These are phyloP conservation scores for Kwoniella botswanensis DNA, from an alignment of 768 basidiomycete genomes.

Conservation along the genomic window DNA sequence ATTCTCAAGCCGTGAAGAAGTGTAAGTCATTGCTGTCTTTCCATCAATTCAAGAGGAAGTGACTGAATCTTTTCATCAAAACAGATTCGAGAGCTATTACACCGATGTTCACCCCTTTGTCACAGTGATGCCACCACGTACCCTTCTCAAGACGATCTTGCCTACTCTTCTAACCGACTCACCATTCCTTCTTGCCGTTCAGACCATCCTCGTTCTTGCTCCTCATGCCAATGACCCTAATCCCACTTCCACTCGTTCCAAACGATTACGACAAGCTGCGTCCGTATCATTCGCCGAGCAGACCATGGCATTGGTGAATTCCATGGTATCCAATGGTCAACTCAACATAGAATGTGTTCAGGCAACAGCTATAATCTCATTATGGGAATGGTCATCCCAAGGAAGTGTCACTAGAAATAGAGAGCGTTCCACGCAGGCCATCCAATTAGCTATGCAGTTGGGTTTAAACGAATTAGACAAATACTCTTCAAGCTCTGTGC, in stretches of 20 bases:
- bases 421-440: conserved; percentile 38
- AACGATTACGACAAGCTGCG: conserved; percentile 39
- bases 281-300: conserved; percentile 38
- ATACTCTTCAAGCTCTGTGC: conserved; percentile 10
- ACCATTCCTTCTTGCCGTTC: conserved; percentile 53
- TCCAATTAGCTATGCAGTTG: conserved; percentile 53
- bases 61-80: not conserved
- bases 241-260: conserved; percentile 47
- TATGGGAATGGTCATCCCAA: conserved; percentile 55
- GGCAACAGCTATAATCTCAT: conserved; percentile 47
- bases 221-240: conserved; percentile 49
- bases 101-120: conserved; percentile 56
- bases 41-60: not conserved
- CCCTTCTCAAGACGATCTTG: conserved; percentile 39
- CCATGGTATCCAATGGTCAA: conserved; percentile 22
- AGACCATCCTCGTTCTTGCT: conserved; percentile 50
- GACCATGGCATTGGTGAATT: conserved; percentile 38
- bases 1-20: conserved; percentile 38
- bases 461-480: conserved; percentile 54
- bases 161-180: conserved; percentile 43
- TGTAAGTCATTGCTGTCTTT: conserved; percentile 30
- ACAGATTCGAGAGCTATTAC: conserved; percentile 51
- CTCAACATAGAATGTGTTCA: conserved; percentile 51
- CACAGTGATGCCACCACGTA: conserved; percentile 52
- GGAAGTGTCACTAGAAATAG: conserved; percentile 39